phyloP scores from a whole-genome alignment of 352 stramenopile genomes.

The Peronospora destructor region DNA sequence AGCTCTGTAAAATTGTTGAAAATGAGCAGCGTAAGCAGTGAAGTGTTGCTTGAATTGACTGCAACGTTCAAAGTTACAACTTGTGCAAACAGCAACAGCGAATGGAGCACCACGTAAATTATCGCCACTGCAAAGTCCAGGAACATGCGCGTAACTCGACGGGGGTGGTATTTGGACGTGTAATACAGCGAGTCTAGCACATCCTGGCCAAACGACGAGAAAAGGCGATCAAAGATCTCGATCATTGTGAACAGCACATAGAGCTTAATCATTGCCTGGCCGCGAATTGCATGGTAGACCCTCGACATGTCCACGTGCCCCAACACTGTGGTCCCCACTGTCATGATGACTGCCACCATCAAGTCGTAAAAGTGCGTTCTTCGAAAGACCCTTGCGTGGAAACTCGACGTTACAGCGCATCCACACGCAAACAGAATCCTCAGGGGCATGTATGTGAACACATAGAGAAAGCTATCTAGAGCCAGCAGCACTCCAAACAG shows the following conservation, averaged over 20 bases:
- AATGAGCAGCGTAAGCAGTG: slow-evolving; percentile 90
- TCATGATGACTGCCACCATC: slow-evolving; percentile 83
- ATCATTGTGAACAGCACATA: slow-evolving; percentile 98
- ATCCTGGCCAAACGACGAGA: slow-evolving; percentile 95
- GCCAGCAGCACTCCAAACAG: slow-evolving; percentile 92
- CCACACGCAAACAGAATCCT: slow-evolving; percentile 77
- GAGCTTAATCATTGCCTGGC: slow-evolving; percentile 97
- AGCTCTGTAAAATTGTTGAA: slow-evolving; percentile 99
- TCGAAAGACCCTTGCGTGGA: slow-evolving; percentile 70
- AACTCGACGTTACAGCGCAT: slow-evolving; percentile 68
- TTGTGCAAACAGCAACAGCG: slow-evolving; percentile 93
- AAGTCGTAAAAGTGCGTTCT: slow-evolving; percentile 89
- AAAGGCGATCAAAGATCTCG: slow-evolving; percentile 96
- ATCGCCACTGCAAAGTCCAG: slow-evolving; percentile 72
- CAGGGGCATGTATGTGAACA: slow-evolving; percentile 94
- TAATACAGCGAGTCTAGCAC: slow-evolving; percentile 94
- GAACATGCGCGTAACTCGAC: slow-evolving; percentile 59
- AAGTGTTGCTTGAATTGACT: slow-evolving; percentile 92
- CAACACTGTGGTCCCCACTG: slow-evolving; percentile 66
- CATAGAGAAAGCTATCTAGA: slow-evolving; percentile 96
- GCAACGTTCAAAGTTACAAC: slow-evolving; percentile 97
- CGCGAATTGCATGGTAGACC: slow-evolving; percentile 98
- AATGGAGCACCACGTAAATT: slow-evolving; percentile 87
- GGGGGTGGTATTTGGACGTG: slow-evolving; percentile 73
- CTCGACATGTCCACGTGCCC: slow-evolving; percentile 91